phyloP scores from a whole-genome alignment of 139 green algal genomes.

The Chlamydomonas eustigma region DNA sequence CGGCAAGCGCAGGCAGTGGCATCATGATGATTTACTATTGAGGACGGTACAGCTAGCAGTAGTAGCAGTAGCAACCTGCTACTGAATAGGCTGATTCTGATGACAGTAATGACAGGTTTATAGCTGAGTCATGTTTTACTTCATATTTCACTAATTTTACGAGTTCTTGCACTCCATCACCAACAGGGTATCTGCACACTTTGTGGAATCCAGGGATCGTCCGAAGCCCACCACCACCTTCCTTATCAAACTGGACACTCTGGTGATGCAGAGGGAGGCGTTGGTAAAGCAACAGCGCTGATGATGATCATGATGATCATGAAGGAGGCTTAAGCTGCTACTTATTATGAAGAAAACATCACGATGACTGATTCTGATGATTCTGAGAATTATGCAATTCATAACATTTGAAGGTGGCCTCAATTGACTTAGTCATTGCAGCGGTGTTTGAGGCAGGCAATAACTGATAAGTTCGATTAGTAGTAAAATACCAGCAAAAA shows the following conservation, averaged over 20 bases:
- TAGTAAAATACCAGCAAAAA: too few species aligned
- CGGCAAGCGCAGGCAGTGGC: too few species aligned
- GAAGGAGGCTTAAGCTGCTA: too few species aligned
- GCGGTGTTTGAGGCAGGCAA: too few species aligned
- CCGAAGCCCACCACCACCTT: slow-evolving; percentile 77
- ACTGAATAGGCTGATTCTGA: background rate
- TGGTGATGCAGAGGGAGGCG: slow-evolving; percentile 46
- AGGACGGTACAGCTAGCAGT: background rate
- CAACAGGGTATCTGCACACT: slow-evolving; percentile 79
- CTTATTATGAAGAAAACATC: too few species aligned
- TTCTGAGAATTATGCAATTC: too few species aligned
- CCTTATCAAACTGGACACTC: slow-evolving; percentile 82
- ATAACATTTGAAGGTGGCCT: too few species aligned
- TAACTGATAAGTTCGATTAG: too few species aligned
- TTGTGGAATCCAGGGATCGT: slow-evolving; percentile 49
- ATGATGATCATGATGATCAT: too few species aligned
- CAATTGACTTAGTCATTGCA: too few species aligned
- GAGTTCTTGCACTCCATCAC: background rate
- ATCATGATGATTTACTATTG: too few species aligned
- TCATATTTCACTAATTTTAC: background rate
- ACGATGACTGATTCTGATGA: too few species aligned
- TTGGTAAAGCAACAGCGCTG: background rate
- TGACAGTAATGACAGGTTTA: background rate
- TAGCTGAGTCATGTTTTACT: background rate
- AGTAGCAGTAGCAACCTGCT: background rate